Evolutionary conservation across 371 early-diverging fungal species (phyloP).

Genomic region (Mucor irregularis): DNA sequence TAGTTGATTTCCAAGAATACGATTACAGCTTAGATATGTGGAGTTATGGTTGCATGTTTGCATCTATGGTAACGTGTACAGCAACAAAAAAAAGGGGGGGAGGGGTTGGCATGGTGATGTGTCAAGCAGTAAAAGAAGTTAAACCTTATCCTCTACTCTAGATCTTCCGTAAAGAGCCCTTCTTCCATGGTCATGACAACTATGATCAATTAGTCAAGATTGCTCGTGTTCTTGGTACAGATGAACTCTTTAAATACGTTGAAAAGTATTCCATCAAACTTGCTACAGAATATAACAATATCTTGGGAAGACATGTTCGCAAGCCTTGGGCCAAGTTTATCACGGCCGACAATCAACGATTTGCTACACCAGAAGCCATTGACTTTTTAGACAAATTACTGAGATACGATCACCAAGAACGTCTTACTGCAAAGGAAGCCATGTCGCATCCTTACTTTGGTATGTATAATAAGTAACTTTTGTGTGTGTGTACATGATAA

Average conservation of each 20-base stretch:
- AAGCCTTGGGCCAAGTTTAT: constrained; percentile 94
- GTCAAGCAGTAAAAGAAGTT: no score
- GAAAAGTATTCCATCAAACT: constrained; percentile 94
- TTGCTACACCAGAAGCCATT: constrained; percentile 85
- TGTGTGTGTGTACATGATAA: not conserved
- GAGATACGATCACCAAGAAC: constrained; percentile 97
- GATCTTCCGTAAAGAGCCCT: constrained; percentile 98
- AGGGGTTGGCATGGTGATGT: no score
- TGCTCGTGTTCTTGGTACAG: constrained; percentile 94
- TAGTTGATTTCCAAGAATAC: constrained; percentile 97
- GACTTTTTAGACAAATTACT: constrained; percentile 95
- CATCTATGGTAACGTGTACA: constrained; percentile 78
- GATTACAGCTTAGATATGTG: constrained; percentile 99
- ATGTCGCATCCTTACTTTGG: constrained; percentile 96
- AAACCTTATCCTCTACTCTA: not conserved
- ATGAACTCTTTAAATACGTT: constrained; percentile 89
- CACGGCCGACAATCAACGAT: constrained; percentile 85
- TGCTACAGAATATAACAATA: constrained; percentile 85
- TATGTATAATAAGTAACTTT: constrained; percentile 1
- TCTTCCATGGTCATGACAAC: constrained; percentile 99
- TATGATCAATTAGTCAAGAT: constrained; percentile 98
- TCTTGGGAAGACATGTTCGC: constrained; percentile 86
- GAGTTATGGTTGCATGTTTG: constrained; percentile 99
- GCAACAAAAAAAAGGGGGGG: no score
- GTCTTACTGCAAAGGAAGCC: constrained; percentile 94